A percentile compares a stretch with the other conserved stretches of the same genome.
These are phyloP conservation scores for Brettanomyces naardenensis DNA, from an alignment of 805 yeast genomes.

Conservation along the genomic window DNA sequence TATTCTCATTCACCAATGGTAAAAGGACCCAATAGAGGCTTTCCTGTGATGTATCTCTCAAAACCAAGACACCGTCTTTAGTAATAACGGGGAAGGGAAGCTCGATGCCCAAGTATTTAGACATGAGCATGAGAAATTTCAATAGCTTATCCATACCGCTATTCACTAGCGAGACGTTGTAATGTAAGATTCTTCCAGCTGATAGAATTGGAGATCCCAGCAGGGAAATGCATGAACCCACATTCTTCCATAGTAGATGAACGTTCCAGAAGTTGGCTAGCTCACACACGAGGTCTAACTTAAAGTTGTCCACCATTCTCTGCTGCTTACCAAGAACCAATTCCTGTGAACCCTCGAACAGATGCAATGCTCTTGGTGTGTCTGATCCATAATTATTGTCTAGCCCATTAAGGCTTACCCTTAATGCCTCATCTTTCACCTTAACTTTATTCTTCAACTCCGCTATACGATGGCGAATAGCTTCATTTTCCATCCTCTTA, in stretches of 20 bases:
- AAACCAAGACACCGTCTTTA: background rate
- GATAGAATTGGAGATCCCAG: constrained; percentile 23
- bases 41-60: background rate
- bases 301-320: background rate
- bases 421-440: background rate
- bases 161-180: constrained; percentile 15
- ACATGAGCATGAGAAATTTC: constrained; percentile 10
- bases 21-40: background rate
- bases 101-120: constrained; percentile 11
- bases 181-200: constrained; percentile 12
- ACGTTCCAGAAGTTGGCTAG: constrained; percentile 6
- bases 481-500: constrained; percentile 7
- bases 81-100: constrained; percentile 16
- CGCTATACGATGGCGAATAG: constrained; percentile 4
- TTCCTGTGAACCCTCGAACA: background rate
- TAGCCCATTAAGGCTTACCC: background rate
- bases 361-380: background rate
- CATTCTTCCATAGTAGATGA: background rate
- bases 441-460: background rate
- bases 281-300: constrained; percentile 3
- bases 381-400: background rate
- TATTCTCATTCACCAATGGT: background rate
- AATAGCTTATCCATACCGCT: constrained; percentile 15
- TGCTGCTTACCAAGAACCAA: background rate
- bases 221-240: constrained; percentile 9